phyloP scores from a whole-genome alignment of 352 stramenopile genomes.

The Phytophthora fragariae region DNA sequence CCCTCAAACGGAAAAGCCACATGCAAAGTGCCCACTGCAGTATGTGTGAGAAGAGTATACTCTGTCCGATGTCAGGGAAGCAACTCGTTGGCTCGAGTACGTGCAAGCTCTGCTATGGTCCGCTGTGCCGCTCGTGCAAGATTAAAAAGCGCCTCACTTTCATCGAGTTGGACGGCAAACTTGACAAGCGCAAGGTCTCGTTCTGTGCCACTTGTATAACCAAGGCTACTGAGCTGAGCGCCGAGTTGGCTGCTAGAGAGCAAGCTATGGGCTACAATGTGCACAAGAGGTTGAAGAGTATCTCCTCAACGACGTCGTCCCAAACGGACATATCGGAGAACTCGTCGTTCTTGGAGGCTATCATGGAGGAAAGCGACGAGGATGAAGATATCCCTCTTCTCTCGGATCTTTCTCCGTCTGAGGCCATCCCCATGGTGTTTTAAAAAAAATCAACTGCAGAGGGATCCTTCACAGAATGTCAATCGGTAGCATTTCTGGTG shows the following conservation, averaged over 20 bases:
- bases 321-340: not conserved
- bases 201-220: slow-evolving; percentile 49
- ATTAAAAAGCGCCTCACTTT: slow-evolving; percentile 43
- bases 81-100: slow-evolving; percentile 23
- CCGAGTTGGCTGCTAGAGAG: slow-evolving; percentile 25
- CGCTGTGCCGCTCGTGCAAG: slow-evolving; percentile 40
- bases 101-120: slow-evolving; percentile 39
- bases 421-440: slow-evolving; percentile 1
- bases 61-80: slow-evolving; percentile 21
- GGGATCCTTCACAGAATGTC: not conserved
- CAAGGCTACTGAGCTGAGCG: slow-evolving; percentile 35
- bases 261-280: slow-evolving; percentile 25
- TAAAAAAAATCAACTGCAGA: not conserved
- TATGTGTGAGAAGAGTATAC: slow-evolving; percentile 16
- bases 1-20: slow-evolving; percentile 13
- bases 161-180: slow-evolving; percentile 32
- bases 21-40: slow-evolving; percentile 1
- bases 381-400: slow-evolving; percentile 2
- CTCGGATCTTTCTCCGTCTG: not conserved
- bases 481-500: not conserved
- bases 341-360: not conserved
- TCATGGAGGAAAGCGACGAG: not conserved
- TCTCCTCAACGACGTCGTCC: not conserved
- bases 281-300: not conserved
- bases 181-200: slow-evolving; percentile 42